These are phyloP conservation scores for Chaetomidium leptoderma DNA, from an alignment of 495 filamentous ascomycete genomes.

Conservation along the genomic window DNA sequence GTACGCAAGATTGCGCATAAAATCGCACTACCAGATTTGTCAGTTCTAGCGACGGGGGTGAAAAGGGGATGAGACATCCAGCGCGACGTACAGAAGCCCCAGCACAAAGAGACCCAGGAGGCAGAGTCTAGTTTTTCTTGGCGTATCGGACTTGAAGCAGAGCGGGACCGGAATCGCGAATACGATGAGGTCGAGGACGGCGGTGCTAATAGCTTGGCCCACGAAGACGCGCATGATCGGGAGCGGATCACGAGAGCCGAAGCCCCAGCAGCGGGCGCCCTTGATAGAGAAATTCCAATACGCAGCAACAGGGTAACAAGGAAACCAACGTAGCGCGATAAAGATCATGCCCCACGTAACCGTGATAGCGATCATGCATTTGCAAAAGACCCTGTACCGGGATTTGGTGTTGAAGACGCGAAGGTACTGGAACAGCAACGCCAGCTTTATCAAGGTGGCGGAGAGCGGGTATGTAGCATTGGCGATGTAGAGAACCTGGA, in stretches of 20 bases:
- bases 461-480: constrained; percentile 24
- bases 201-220: constrained; percentile 25
- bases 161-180: constrained; percentile 27
- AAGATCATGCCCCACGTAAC: constrained; percentile 27
- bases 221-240: constrained; percentile 20
- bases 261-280: constrained; percentile 28
- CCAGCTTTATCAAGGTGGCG: constrained; percentile 31
- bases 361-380: constrained; percentile 21
- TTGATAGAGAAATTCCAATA: constrained; percentile 21
- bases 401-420: background rate
- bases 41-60: constrained; percentile 19
- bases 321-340: constrained; percentile 22
- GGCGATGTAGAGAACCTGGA: constrained; percentile 26
- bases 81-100: constrained; percentile 16
- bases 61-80: constrained; percentile 18
- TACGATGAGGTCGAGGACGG: constrained; percentile 27
- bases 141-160: constrained; percentile 23
- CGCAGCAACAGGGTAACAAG: constrained; percentile 23
- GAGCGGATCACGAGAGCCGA: constrained; percentile 20
- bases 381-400: constrained; percentile 4
- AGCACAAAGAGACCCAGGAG: constrained; percentile 23
- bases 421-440: constrained; percentile 31
- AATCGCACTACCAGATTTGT: constrained; percentile 6
- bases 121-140: constrained; percentile 16
- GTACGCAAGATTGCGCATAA: constrained; percentile 10